These are phyloP conservation scores for Xerocomus cyaneibrunnescens DNA, from an alignment of 1,284 basidiomycete species.

Conservation along the genomic window DNA sequence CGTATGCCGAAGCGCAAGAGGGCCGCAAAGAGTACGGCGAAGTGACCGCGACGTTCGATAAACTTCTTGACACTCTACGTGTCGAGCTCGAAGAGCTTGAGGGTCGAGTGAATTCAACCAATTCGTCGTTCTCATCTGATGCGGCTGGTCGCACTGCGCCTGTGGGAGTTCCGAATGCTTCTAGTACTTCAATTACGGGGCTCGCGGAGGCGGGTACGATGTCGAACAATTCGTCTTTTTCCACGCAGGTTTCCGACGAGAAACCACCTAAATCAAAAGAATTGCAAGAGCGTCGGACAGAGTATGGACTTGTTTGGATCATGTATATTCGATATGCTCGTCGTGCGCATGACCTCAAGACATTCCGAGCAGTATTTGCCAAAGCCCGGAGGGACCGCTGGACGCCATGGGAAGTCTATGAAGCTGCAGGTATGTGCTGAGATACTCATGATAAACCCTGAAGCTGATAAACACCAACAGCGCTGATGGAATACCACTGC, in stretches of 20 bases:
- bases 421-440: conserved; percentile 76
- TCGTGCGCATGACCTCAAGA: conserved; percentile 53
- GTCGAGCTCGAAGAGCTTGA: conserved; percentile 74
- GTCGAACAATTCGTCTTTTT: conserved; percentile 43
- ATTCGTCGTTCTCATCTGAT: conserved; percentile 41
- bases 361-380: conserved; percentile 77
- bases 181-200: conserved; percentile 15
- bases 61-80: conserved; percentile 69
- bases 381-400: conserved; percentile 85
- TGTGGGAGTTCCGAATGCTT: conserved; percentile 28
- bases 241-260: conserved; percentile 45
- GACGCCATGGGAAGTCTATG: conserved; percentile 92
- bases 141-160: conserved; percentile 27
- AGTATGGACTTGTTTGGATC: conserved; percentile 70
- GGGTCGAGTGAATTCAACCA: conserved; percentile 45
- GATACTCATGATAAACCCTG: conserved; percentile 2
- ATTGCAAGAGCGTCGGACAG: conserved; percentile 60
- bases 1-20: conserved; percentile 86
- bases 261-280: conserved; percentile 51
- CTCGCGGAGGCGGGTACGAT: conserved; percentile 27
- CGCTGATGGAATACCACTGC: conserved; percentile 95
- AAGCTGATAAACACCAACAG: conserved; percentile 42
- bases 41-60: conserved; percentile 69
- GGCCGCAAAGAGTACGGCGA: conserved; percentile 61
- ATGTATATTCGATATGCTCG: conserved; percentile 85